These are phyloP conservation scores for Suhomyces maxii DNA, from an alignment of 1,139 yeast genomes.

Conservation along the genomic window DNA sequence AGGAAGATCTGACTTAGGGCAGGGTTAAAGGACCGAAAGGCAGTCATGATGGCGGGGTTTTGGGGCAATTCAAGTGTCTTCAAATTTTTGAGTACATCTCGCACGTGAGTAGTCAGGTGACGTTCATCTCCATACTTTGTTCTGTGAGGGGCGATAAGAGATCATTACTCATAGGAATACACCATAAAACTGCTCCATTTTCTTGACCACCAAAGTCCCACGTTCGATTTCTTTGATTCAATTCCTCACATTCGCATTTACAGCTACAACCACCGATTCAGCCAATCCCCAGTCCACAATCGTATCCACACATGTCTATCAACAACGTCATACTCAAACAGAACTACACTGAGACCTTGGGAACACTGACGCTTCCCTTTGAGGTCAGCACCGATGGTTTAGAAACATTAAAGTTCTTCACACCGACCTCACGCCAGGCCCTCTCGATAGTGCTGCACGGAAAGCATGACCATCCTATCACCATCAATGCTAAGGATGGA, in stretches of 20 bases:
- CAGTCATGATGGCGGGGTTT: constrained; percentile 2
- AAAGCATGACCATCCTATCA: constrained; percentile 15
- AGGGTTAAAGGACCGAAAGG: constrained; percentile 34
- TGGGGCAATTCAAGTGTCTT: neutral
- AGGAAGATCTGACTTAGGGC: constrained; percentile 21
- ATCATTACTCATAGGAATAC: too few relatives aligned
- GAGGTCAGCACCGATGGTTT: constrained; percentile 13
- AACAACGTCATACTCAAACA: constrained; percentile 29
- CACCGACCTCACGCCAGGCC: constrained; percentile 24
- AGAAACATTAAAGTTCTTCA: constrained; percentile 15
- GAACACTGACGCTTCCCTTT: constrained; percentile 25
- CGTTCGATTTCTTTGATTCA: too few relatives aligned
- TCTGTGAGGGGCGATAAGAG: too few relatives aligned
- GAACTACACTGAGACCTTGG: constrained; percentile 20
- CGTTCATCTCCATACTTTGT: too few relatives aligned
- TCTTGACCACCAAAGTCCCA: too few relatives aligned
- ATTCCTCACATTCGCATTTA: too few relatives aligned
- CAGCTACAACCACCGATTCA: too few relatives aligned
- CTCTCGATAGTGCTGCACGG: constrained; percentile 15
- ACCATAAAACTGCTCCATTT: too few relatives aligned
- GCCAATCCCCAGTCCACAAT: too few relatives aligned
- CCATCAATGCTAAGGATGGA: constrained; percentile 35
- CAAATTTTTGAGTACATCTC: neutral
- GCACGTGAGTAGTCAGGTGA: neutral
- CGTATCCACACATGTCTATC: constrained; percentile 25